Percentiles rank a stretch among this genome's conserved stretches.
These are phyloP conservation scores for Calocera viscosa DNA, from an alignment of 768 basidiomycete genomes.

Conservation along the genomic window DNA sequence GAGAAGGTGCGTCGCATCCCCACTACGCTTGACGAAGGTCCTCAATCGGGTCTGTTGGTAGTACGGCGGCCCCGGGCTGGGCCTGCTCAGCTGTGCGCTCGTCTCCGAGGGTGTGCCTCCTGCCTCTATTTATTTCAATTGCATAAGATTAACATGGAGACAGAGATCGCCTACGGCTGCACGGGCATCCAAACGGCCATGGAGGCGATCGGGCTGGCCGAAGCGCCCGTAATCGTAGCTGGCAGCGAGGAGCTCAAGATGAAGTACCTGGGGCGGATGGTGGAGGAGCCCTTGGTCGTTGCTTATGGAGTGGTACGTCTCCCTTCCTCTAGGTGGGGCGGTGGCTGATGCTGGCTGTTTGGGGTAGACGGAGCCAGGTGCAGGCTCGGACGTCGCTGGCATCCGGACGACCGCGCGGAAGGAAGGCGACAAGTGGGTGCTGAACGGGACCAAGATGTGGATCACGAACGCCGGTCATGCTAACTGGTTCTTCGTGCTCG, in stretches of 20 bases:
- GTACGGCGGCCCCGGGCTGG: conserved; percentile 29
- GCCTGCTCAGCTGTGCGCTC: conserved; percentile 26
- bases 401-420: conserved; percentile 29
- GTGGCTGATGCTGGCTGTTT: neutral
- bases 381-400: conserved; percentile 31
- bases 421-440: conserved; percentile 24
- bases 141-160: neutral
- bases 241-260: conserved; percentile 27
- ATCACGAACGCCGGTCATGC: conserved; percentile 30
- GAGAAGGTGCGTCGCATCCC: conserved; percentile 26
- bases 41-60: too few relatives aligned
- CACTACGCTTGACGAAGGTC: too few relatives aligned
- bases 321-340: neutral
- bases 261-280: conserved; percentile 31
- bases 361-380: conserved; percentile 27
- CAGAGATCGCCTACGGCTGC: conserved; percentile 26
- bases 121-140: too few relatives aligned
- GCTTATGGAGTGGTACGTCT: conserved; percentile 26
- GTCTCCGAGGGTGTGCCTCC: conserved; percentile 25
- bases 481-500: conserved; percentile 33
- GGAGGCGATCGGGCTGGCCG: conserved; percentile 30
- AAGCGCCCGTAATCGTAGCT: conserved; percentile 28
- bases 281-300: conserved; percentile 30
- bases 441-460: conserved; percentile 31
- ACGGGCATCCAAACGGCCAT: conserved; percentile 29